Percentiles rank a stretch among this genome's conserved stretches.
phyloP scores from a whole-genome alignment of 805 yeast genomes.

The Nakazawaea wickerhamii region DNA sequence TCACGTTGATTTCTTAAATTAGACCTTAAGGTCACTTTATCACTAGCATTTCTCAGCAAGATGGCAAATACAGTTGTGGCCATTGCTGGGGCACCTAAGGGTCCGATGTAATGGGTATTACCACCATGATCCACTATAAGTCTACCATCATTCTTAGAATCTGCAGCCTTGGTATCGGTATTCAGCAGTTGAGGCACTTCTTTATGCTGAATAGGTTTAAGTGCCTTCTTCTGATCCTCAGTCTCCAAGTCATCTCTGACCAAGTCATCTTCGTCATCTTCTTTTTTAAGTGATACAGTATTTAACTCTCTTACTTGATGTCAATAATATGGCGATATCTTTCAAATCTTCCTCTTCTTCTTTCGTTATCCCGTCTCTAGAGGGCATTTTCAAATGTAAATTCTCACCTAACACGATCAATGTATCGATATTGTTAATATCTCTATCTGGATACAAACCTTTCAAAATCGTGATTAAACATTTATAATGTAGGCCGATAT shows the following conservation, averaged over 20 bases:
- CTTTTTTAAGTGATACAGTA: background rate
- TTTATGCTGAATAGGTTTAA: background rate
- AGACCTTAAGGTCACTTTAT: conserved; percentile 6
- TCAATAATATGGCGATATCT: conserved; percentile 14
- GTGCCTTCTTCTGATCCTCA: background rate
- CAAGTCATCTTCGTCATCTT: conserved; percentile 4
- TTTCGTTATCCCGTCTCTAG: conserved; percentile 11
- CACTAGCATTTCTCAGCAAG: conserved; percentile 5
- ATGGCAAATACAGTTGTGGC: conserved; percentile 11
- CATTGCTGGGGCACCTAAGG: conserved; percentile 17
- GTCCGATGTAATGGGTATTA: conserved; percentile 17
- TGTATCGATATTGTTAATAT: conserved; percentile 17
- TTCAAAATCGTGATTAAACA: conserved; percentile 15
- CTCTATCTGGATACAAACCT: conserved; percentile 17
- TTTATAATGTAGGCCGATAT: conserved; percentile 19
- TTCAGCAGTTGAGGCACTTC: background rate
- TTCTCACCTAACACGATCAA: conserved; percentile 16
- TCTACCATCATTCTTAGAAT: conserved; percentile 10
- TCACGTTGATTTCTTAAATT: conserved; percentile 3
- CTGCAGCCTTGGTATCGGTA: background rate
- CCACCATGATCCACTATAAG: conserved; percentile 17
- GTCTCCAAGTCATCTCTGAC: background rate
- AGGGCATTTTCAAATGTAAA: conserved; percentile 17
- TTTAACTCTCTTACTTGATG: conserved; percentile 11
- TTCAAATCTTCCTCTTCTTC: conserved; percentile 12